phyloP scores from a whole-genome alignment of 164 flowering plant genomes.

The Annona squamosa region DNA sequence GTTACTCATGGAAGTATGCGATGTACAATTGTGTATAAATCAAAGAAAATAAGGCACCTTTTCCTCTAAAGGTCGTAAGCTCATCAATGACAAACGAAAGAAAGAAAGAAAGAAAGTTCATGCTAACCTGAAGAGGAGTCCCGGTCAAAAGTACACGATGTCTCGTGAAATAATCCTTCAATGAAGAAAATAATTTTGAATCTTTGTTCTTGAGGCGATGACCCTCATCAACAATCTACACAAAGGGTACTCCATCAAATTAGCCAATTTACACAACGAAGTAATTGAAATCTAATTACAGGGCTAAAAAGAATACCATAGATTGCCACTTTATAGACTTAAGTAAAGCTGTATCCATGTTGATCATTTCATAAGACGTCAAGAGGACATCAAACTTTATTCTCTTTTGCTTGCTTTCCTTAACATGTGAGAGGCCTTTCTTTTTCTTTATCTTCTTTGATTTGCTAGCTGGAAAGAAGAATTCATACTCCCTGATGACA shows the following conservation, averaged over 20 bases:
- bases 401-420: slow-evolving; percentile 78
- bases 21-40: too few species aligned
- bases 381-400: slow-evolving; percentile 92
- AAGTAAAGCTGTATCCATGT: slow-evolving; percentile 57
- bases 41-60: too few species aligned
- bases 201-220: slow-evolving; percentile 98
- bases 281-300: not conserved
- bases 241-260: slow-evolving; percentile 12
- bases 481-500: slow-evolving; percentile 75
- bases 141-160: slow-evolving; percentile 95
- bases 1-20: too few species aligned
- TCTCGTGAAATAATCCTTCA: slow-evolving; percentile 64
- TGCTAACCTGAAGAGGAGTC: slow-evolving; percentile 92
- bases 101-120: not conserved
- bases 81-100: not conserved
- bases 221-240: slow-evolving; percentile 97
- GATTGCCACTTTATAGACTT: slow-evolving; percentile 91
- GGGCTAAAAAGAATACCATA: slow-evolving; percentile 47
- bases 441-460: slow-evolving; percentile 69
- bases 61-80: too few species aligned
- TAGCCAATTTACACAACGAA: not conserved
- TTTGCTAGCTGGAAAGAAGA: slow-evolving; percentile 55
- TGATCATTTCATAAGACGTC: slow-evolving; percentile 98
- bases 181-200: slow-evolving; percentile 73
- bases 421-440: slow-evolving; percentile 48